phyloP scores from a whole-genome alignment of 768 basidiomycete genomes.

The Tremella fuciformis region DNA sequence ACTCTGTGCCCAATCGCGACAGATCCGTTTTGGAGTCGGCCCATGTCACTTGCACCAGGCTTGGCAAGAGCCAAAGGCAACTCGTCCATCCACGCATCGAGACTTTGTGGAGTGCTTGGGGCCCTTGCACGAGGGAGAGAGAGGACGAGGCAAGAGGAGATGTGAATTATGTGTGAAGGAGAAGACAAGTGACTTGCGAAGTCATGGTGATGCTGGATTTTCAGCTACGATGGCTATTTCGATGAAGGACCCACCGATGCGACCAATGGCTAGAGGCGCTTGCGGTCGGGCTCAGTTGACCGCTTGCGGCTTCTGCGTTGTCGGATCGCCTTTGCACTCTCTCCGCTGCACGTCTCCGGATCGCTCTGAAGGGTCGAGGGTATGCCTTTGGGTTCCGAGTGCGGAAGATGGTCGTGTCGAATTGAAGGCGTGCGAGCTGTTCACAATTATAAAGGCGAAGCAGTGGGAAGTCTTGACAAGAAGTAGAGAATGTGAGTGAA shows the following conservation, averaged over 20 bases:
- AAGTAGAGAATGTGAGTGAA: background rate
- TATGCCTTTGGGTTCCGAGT: background rate
- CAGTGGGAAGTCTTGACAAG: background rate
- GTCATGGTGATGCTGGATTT: background rate
- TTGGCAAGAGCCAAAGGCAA: background rate
- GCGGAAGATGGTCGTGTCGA: background rate
- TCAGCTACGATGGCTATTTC: background rate
- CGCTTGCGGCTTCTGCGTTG: no score
- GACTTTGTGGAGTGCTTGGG: background rate
- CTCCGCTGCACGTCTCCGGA: no score
- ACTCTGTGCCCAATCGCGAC: constrained; percentile 29
- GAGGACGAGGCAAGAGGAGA: background rate
- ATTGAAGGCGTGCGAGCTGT: background rate
- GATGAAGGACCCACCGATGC: background rate
- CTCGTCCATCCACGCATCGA: background rate
- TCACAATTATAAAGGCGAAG: background rate
- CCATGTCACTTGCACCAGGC: background rate
- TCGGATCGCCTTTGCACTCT: no score
- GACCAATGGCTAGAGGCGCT: background rate
- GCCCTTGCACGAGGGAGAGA: background rate
- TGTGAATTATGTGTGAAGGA: background rate
- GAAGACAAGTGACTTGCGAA: background rate
- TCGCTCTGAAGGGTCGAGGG: background rate
- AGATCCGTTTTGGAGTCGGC: constrained; percentile 18
- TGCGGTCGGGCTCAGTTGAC: background rate